These are phyloP conservation scores for Solanum corneliomulleri DNA, from an alignment of 257 asterid genomes.

Conservation along the genomic window DNA sequence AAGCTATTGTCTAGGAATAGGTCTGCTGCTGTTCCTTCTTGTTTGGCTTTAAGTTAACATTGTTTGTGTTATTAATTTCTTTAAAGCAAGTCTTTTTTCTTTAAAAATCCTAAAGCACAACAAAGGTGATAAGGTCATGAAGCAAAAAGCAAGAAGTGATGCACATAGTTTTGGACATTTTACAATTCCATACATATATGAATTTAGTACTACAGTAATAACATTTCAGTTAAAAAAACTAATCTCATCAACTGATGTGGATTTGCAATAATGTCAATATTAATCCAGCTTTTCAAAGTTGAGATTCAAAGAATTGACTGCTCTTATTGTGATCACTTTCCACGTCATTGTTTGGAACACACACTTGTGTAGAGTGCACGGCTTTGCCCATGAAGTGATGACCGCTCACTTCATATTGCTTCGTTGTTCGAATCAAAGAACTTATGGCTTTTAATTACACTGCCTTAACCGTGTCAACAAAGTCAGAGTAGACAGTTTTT, in stretches of 20 bases:
- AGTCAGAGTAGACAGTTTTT: not conserved
- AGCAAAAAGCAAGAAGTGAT: not conserved
- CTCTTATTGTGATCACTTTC: not conserved
- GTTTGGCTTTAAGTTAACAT: not conserved
- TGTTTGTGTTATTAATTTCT: not conserved
- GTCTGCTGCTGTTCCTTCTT: not conserved
- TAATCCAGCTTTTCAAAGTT: not conserved
- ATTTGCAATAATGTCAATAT: not conserved
- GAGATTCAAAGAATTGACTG: not conserved
- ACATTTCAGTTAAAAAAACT: not conserved
- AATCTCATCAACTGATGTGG: not conserved
- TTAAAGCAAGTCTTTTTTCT: not conserved
- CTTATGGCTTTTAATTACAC: not conserved
- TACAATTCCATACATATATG: not conserved
- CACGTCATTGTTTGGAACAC: not conserved
- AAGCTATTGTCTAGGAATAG: not conserved
- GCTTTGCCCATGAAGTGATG: not conserved
- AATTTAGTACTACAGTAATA: not conserved
- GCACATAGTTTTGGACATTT: not conserved
- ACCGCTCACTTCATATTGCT: not conserved
- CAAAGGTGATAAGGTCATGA: not conserved
- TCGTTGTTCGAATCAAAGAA: not conserved
- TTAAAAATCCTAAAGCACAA: not conserved
- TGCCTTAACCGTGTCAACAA: not conserved
- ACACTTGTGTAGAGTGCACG: not conserved